Base-by-base conservation (phyloP, 805 yeast genomes). In the Saccharomycopsis oosterbeekiorum region DNA sequence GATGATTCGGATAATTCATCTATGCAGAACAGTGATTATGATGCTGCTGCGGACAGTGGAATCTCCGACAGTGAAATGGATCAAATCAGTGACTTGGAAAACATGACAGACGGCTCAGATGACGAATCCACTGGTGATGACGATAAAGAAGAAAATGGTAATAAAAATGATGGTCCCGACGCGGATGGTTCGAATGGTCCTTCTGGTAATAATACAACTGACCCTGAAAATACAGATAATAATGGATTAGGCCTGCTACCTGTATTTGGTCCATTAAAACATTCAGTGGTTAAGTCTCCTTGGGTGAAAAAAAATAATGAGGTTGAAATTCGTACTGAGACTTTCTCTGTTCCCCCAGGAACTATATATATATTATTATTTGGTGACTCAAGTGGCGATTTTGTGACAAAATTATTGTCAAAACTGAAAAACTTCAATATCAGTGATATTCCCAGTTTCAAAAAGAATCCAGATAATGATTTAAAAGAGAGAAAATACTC, bases 351-450 rank as follows among this genome's bases (percentile, higher is more conserved):
- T 0, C 93, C 94, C 0, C 61, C 88, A 21, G 90, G 92, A 1
- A 79, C 77, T 14, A 81, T 86, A 0, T 84, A 74, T 64, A 74
- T 74, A 29, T 67, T 85, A n/a, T 60, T 88, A 26, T 87, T 84
- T 71, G 93, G 93, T 9, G 76, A 80, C 50, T 12, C 40, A 3
- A 83, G 85, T 67, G 74, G 77, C 1, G 67, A 77, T 0, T 78
- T 78, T 60, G 70, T 78, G 58, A 75, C 76, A 42, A 68, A 69
- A 9, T 71, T 85, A 15, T 68, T 87, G 50, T 76, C 78, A 58
- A 78, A 76, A n/a, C 90, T 85, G 64, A 85, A 84, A 62, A 89
- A 88, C 66, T 77, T 78, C 55, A 83, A 85, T 53, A 75, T 88
- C 5, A 76, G 84, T 0, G 78, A 79, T 1, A 74, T 81, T 6